These are phyloP conservation scores for Solanum pennellii DNA, from an alignment of 257 asterid genomes.

Conservation along the genomic window DNA sequence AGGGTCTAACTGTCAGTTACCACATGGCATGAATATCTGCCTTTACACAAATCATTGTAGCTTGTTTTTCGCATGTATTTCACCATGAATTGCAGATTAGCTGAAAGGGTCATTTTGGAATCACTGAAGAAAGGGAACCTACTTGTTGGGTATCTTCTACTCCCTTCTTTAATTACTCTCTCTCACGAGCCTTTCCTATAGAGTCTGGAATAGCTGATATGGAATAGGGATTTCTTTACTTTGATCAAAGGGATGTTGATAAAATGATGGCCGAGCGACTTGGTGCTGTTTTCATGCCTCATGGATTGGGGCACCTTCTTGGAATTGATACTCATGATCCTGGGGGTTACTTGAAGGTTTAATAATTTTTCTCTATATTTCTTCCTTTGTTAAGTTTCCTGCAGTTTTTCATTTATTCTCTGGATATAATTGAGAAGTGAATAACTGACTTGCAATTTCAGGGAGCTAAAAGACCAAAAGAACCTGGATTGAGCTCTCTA, in stretches of 20 bases:
- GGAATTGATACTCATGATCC: conserved; percentile 98
- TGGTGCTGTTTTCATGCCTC: conserved; percentile 93
- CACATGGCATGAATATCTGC: neutral
- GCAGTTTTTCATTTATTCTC: neutral
- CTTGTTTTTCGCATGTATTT: neutral
- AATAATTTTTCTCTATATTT: neutral
- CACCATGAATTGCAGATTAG: conserved; percentile 44
- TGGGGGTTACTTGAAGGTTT: conserved; percentile 86
- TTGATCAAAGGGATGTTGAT: conserved; percentile 52
- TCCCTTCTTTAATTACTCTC: neutral
- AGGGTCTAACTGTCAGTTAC: neutral
- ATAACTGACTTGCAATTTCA: conserved; percentile 12
- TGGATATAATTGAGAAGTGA: neutral
- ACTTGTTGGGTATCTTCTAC: conserved; percentile 53
- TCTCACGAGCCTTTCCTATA: neutral
- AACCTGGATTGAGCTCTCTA: conserved; percentile 72
- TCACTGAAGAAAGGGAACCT: conserved; percentile 61
- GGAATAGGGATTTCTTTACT: conserved; percentile 6
- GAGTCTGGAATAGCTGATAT: neutral
- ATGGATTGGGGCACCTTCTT: conserved; percentile 92
- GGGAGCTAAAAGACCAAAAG: conserved; percentile 81
- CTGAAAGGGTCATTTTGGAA: conserved; percentile 61
- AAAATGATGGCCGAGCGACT: conserved; percentile 62
- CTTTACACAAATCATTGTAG: neutral
- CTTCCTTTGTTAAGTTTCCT: neutral